Conservation (phyloP, 768 basidiomycete species). For the Tylopilus vinaceipallidus region DNA sequence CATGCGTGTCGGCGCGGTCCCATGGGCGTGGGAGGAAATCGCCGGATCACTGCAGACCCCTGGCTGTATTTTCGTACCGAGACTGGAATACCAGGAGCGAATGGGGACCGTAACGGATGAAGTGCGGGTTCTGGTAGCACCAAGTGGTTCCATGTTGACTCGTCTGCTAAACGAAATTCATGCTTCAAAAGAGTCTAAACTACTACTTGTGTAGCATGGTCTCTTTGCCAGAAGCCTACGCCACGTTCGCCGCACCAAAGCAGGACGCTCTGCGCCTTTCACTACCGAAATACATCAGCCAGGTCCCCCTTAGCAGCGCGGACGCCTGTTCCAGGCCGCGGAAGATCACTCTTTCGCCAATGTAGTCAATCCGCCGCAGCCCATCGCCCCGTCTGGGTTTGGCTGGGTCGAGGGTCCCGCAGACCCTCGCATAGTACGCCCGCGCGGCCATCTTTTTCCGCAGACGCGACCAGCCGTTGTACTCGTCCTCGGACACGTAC, state of each 20-base stretch:
- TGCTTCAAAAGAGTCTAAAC: too few relatives aligned
- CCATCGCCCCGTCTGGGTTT: not conserved
- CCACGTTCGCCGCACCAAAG: too few relatives aligned
- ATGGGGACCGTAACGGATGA: too few relatives aligned
- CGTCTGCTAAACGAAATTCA: too few relatives aligned
- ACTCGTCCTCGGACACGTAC: not conserved
- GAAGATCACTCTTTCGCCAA: not conserved
- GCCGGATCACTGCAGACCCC: too few relatives aligned
- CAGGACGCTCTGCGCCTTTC: not conserved
- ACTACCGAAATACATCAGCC: not conserved
- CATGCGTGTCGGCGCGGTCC: slow-evolving; percentile 10
- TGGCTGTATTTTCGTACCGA: too few relatives aligned
- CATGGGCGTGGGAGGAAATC: slow-evolving; percentile 9
- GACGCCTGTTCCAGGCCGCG: not conserved
- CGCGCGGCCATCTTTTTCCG: not conserved
- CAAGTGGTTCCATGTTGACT: too few relatives aligned
- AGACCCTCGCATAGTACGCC: not conserved
- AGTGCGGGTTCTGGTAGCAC: too few relatives aligned
- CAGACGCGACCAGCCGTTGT: not conserved
- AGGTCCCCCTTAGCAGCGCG: not conserved
- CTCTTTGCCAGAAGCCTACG: too few relatives aligned
- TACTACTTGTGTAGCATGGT: too few relatives aligned
- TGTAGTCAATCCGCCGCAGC: not conserved
- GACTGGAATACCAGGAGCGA: too few relatives aligned
- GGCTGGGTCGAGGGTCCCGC: not conserved